Percentiles rank a stretch among this genome's conserved stretches.
Conservation (phyloP, 805 yeast genomes). For the Kuraishia molischiana region DNA sequence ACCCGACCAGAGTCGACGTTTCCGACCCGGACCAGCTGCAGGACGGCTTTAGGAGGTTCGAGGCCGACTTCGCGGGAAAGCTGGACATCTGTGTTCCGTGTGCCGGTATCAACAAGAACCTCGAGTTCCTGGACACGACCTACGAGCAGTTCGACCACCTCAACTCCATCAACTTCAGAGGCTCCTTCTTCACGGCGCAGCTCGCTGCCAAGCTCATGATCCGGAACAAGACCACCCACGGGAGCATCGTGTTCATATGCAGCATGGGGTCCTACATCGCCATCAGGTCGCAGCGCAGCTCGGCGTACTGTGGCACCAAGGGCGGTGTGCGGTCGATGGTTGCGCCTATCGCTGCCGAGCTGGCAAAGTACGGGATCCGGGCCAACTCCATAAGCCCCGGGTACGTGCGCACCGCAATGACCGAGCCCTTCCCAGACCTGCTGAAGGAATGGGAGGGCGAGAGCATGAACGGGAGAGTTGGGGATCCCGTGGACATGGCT, state of each 20-base stretch:
- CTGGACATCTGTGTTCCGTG: slow-evolving; percentile 4
- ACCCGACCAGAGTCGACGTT: slow-evolving; percentile 6
- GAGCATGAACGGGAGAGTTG: slow-evolving; percentile 24
- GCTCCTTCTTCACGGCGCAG: slow-evolving; percentile 6
- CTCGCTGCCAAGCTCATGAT: slow-evolving; percentile 10
- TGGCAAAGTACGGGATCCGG: slow-evolving; percentile 22
- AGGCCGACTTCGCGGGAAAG: slow-evolving; percentile 2
- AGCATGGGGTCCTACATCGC: slow-evolving; percentile 5
- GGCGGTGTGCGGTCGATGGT: slow-evolving; percentile 6
- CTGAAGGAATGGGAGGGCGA: slow-evolving; percentile 16
- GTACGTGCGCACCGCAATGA: slow-evolving; percentile 68
- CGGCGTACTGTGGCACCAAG: slow-evolving; percentile 5
- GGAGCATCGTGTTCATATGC: slow-evolving; percentile 8
- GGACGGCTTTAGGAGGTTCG: slow-evolving; percentile 6
- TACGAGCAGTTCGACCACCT: slow-evolving; percentile 8
- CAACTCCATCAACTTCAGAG: slow-evolving; percentile 2
- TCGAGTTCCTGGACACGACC: slow-evolving; percentile 5
- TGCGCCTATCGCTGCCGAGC: slow-evolving; percentile 5
- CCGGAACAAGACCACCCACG: slow-evolving; percentile 6
- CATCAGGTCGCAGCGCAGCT: slow-evolving; percentile 3
- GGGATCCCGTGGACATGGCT: slow-evolving; percentile 26
- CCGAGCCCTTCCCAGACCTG: slow-evolving; percentile 34
- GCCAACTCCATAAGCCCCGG: slow-evolving; percentile 81
- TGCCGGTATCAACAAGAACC: slow-evolving; percentile 5
- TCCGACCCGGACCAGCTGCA: slow-evolving; percentile 4